Evolutionary conservation across 495 filamentous ascomycete genomes (phyloP).

Genomic region (Neurospora sp.): DNA sequence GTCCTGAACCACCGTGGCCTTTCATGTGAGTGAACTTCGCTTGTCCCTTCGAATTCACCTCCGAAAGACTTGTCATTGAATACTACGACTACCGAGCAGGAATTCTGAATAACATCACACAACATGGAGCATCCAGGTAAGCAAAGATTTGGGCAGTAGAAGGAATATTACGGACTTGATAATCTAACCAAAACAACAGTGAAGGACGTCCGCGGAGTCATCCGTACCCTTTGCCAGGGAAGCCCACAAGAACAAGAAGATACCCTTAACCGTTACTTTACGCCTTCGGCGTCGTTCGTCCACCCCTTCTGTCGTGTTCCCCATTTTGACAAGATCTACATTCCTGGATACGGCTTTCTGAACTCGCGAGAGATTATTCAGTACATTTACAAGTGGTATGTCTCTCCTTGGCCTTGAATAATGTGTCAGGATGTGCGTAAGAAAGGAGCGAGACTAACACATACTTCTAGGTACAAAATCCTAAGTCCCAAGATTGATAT

Average conservation of each 20-base stretch:
- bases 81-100: not conserved
- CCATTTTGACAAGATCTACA: conserved; percentile 33
- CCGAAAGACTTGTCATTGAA: not conserved
- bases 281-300: conserved; percentile 55
- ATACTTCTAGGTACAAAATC: conserved; percentile 46
- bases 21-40: not conserved
- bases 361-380: conserved; percentile 52
- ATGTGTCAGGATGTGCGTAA: no score
- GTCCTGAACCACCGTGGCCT: not conserved
- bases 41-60: not conserved
- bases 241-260: conserved; percentile 50
- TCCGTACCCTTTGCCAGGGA: conserved; percentile 56
- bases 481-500: conserved; percentile 64
- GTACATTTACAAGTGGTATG: conserved; percentile 67
- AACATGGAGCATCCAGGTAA: conserved; percentile 17
- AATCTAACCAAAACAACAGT: conserved; percentile 25
- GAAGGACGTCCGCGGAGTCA: conserved; percentile 46
- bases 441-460: not conserved
- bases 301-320: conserved; percentile 76
- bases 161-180: not conserved
- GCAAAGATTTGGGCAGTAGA: not conserved
- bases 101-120: not conserved
- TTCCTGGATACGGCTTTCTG: conserved; percentile 37
- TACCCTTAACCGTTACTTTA: conserved; percentile 60
- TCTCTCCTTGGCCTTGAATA: no score